phyloP scores from a whole-genome alignment of 140 eudicot genomes.

The Bidens hawaiensis region DNA sequence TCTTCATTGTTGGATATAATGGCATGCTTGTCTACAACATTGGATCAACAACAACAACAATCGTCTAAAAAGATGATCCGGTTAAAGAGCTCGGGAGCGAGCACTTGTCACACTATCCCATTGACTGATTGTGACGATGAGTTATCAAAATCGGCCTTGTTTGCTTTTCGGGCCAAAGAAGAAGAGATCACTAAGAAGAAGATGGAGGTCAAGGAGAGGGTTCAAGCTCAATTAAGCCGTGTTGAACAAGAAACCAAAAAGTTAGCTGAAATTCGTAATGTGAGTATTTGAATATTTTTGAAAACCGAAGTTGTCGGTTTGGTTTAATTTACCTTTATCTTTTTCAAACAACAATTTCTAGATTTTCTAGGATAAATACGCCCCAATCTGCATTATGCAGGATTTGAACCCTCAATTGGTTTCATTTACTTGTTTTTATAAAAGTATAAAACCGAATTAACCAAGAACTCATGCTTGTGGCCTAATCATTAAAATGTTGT shows the following conservation, averaged over 20 bases:
- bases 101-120: constrained; percentile 35
- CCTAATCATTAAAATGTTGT: not conserved
- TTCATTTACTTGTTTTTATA: not conserved
- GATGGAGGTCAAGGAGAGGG: constrained; percentile 57
- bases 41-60: constrained; percentile 28
- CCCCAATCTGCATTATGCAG: too few relatives aligned
- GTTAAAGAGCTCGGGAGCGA: constrained; percentile 44
- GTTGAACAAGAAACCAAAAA: constrained; percentile 78
- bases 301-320: not conserved
- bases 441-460: too few relatives aligned
- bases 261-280: constrained; percentile 65
- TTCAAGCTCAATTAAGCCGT: constrained; percentile 76
- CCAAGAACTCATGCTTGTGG: too few relatives aligned
- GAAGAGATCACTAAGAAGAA: constrained; percentile 83
- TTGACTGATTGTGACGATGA: constrained; percentile 55
- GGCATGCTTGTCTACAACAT: constrained; percentile 24
- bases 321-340: not conserved
- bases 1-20: constrained; percentile 12
- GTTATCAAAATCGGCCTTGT: constrained; percentile 53
- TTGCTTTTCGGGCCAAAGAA: constrained; percentile 69
- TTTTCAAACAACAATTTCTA: too few relatives aligned
- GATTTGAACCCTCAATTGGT: too few relatives aligned
- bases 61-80: constrained; percentile 24
- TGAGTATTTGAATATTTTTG: constrained; percentile 18
- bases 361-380: too few relatives aligned